Evolutionary conservation across 1,139 yeast species (phyloP), one percentile per base, ranked within the genome.

Genomic region (Wickerhamiella infanticola): DNA sequence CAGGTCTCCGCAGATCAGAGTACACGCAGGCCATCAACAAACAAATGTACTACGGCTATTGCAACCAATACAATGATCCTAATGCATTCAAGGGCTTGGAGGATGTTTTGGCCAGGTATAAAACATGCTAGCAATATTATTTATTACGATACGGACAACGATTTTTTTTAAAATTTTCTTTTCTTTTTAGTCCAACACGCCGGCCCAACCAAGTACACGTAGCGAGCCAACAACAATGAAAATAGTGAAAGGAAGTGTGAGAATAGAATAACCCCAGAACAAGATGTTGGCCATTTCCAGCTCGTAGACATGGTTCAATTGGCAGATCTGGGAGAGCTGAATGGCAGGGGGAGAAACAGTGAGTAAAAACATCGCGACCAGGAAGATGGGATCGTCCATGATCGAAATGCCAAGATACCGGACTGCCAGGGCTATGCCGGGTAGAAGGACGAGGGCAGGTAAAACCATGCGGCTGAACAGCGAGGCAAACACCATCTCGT

Each of bases 341-440:
- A 82, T 81, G 4, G 93, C 93, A 1, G 94, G 94, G 2, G 94
- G 94, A 1, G 88, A 75, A 3, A 81, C 73, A 4, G 90, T 81
- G 43, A 82, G 70, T 24, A 82, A 68, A 56, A 83, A 83, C 26
- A 84, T 74, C 37, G 84, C 86, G 49, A 82, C 75, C 54, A 82
- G 65, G 58, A 83, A 83, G 48, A 83, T 81, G 24, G 94, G 94
- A 61, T 83, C 94, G 61, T 81, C 88, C 58, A 83, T 67, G 43
- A 83, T 81, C 40, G 88, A 79, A 26, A 81, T 68, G 46, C 72
- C 70, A 49, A 80, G 62, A 59, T 68, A 81, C 62, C 79, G 79
- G 51, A 81, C 90, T 47, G 76, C 65, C 18, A 75, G 53, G 3
- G 88, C 78, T 50, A 82, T 76, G 37, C 79, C 50, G 3, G 94